Conservation (phyloP, 2,329 filamentous ascomycete species). For the Pseudogymnoascus sp. region DNA sequence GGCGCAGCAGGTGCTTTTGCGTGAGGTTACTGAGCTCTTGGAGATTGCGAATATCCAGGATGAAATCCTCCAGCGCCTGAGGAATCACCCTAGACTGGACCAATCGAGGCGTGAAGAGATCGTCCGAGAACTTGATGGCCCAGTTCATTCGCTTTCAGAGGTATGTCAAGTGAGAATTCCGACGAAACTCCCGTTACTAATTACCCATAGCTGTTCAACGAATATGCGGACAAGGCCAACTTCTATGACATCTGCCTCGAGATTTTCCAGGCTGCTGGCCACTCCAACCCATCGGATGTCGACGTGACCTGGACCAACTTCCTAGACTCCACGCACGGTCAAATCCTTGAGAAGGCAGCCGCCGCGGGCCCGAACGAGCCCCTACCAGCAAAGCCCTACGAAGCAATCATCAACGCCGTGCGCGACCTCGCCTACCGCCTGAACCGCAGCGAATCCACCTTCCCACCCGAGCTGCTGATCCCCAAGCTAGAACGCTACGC, state of each 20-base stretch:
- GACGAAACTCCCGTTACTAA: conserved; percentile 11
- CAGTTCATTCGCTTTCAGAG: conserved; percentile 64
- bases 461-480: conserved; percentile 52
- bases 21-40: conserved; percentile 75
- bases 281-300: conserved; percentile 80
- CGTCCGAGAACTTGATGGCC: conserved; percentile 61
- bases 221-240: conserved; percentile 79
- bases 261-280: conserved; percentile 87
- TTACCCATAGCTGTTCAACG: conserved; percentile 67
- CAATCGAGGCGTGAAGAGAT: conserved; percentile 56
- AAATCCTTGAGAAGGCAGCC: conserved; percentile 30
- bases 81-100: conserved; percentile 60
- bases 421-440: conserved; percentile 57
- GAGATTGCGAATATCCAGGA: conserved; percentile 95
- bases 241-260: conserved; percentile 92
- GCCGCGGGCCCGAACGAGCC: conserved; percentile 33
- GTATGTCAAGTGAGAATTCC: conserved; percentile 41
- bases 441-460: conserved; percentile 56
- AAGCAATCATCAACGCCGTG: conserved; percentile 56
- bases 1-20: conserved; percentile 73
- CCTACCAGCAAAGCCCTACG: conserved; percentile 52
- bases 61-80: conserved; percentile 73
- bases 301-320: conserved; percentile 75
- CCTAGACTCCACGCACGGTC: conserved; percentile 59
- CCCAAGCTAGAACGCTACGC: conserved; percentile 56